phyloP scores from a whole-genome alignment of 495 filamentous ascomycete species.

The Xylaria scruposa region DNA sequence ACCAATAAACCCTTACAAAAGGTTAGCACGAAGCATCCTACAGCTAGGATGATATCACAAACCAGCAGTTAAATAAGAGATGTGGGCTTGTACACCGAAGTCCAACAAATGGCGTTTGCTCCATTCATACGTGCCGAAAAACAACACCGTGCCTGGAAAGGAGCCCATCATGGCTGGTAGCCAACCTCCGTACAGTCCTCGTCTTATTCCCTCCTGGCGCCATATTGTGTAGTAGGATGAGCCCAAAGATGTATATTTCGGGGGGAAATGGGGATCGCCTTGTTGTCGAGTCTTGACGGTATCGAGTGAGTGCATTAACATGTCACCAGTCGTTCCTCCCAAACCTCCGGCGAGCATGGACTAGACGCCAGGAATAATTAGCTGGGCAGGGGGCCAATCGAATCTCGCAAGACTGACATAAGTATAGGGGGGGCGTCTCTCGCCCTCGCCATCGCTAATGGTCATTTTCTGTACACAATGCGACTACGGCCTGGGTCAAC shows the following conservation, averaged over 20 bases:
- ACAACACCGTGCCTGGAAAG: constrained; percentile 91
- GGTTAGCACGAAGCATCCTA: constrained; percentile 30
- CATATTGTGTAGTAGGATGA: constrained; percentile 91
- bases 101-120: constrained; percentile 92
- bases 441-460: constrained; percentile 49
- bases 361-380: constrained; percentile 52
- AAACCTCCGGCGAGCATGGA: constrained; percentile 93
- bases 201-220: constrained; percentile 84
- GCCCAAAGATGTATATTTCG: constrained; percentile 87
- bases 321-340: constrained; percentile 90
- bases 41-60: constrained; percentile 33
- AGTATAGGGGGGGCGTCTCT: constrained; percentile 53
- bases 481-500: constrained; percentile 32
- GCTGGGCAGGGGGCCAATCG: constrained; percentile 17
- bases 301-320: constrained; percentile 98
- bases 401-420: constrained; percentile 44
- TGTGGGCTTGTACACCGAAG: constrained; percentile 71
- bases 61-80: constrained; percentile 87
- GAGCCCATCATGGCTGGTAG: constrained; percentile 88
- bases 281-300: constrained; percentile 99
- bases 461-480: constrained; percentile 47
- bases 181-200: constrained; percentile 93
- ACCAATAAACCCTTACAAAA: constrained; percentile 76
- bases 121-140: constrained; percentile 96
- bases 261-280: constrained; percentile 88